A percentile compares a stretch with the other conserved stretches of the same genome.
Evolutionary conservation across 2,329 filamentous ascomycete species (phyloP).

Genomic region (Fusarium sp.): DNA sequence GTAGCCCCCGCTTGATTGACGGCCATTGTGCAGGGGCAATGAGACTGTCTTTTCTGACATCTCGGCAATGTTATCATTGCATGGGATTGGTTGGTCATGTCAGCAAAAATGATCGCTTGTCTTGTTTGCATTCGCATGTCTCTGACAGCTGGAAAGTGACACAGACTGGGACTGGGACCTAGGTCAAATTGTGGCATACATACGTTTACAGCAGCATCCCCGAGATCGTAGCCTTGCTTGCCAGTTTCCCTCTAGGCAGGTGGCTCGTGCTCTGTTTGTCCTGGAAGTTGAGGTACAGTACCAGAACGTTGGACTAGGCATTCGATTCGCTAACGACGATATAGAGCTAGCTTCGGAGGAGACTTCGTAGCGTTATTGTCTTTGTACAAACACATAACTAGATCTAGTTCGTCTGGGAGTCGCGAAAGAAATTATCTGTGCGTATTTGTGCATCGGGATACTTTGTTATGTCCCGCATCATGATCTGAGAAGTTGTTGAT

Average conservation of each 20-base stretch:
- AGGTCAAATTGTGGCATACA: conserved; percentile 29
- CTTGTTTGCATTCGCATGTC: neutral
- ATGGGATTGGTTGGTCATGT: conserved; percentile 21
- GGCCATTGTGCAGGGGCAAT: conserved; percentile 10
- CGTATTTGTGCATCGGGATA: neutral
- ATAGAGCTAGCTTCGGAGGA: conserved; percentile 11
- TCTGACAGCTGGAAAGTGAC: neutral
- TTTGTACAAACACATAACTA: conserved; percentile 4
- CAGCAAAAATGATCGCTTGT: conserved; percentile 7
- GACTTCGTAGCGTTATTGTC: conserved; percentile 12
- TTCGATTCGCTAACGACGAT: conserved; percentile 24
- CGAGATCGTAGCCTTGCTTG: conserved; percentile 26
- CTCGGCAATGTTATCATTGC: conserved; percentile 22
- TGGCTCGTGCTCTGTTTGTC: conserved; percentile 37
- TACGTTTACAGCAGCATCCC: conserved; percentile 18
- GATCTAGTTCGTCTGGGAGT: neutral
- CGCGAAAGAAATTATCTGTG: neutral
- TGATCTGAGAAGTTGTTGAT: conserved; percentile 6
- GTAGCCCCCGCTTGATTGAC: conserved; percentile 2
- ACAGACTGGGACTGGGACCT: neutral
- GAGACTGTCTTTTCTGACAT: conserved; percentile 8
- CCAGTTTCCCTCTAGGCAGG: conserved; percentile 14
- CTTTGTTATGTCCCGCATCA: neutral
- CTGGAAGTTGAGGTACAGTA: conserved; percentile 23
- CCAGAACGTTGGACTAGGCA: conserved; percentile 31